Evolutionary conservation across 177 flowering plant genomes (phyloP), one percentile per base, ranked within the genome.

Genomic region (Vitis hybrid): DNA sequence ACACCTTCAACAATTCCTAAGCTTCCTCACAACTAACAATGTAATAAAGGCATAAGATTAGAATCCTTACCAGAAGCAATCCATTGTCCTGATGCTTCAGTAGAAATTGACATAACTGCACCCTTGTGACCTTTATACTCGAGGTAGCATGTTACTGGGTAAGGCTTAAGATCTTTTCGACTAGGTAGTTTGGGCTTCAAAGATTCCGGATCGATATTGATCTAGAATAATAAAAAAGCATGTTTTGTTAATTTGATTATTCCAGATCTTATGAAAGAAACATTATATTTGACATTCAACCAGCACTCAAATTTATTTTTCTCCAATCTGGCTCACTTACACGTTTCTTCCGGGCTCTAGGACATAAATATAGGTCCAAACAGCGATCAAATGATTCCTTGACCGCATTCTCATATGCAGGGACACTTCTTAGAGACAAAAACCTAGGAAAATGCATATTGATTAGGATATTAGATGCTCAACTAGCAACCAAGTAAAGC

Each of bases 201-300:
- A 53, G 93, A 83, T 72, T 96, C 99, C 31, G 98, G 98, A 83
- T 96, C 97, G 59, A 96, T 87, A 74, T 93, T 88, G 64, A 96
- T 78, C 98, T 96, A 90, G 26, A 73, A 68, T 33, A 70, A 49
- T n/a, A 29, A 58, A 60, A 39, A 13, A 20, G 64, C 8, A 18
- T 26, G 62, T 29, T 1, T 64, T 49, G 26, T 65, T 20, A 33
- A 52, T 8, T 53, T 68, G 20, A 60, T 55, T 26, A 66, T 29
- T 13, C 45, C 45, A 39, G 5, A 22, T 20, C 16, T 26, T 55
- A 56, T 60, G 15, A 52, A 10, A 7, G 16, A 31, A 51, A 1
- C 11, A 66, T 14, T 18, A 22, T 10, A 55, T 45, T 51, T 33
- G 51, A 14, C 3, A 52, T 8, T 26, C 2, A 72, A 70, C 4